These are phyloP conservation scores for Candida railenensis DNA, from an alignment of 805 yeast species.

Conservation along the genomic window DNA sequence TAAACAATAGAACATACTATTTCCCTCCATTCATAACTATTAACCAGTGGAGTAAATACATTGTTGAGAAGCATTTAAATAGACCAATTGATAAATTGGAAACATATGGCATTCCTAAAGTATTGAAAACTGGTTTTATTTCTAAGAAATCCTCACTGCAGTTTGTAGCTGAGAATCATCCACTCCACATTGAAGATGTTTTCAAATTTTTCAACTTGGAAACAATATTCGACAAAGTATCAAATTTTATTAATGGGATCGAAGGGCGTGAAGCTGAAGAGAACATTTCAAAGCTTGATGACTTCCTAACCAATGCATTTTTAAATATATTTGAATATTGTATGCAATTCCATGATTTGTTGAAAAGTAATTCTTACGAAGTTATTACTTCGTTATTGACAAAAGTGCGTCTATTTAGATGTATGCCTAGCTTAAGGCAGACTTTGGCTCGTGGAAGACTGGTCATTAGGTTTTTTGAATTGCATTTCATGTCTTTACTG, in stretches of 20 bases:
- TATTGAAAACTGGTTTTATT: neutral
- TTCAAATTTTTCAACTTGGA: neutral
- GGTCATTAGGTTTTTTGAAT: conserved; percentile 1
- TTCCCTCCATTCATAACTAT: conserved; percentile 11
- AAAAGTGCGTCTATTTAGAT: neutral
- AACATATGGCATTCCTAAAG: conserved; percentile 4
- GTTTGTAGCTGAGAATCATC: neutral
- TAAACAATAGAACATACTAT: conserved; percentile 7
- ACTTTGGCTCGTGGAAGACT: neutral
- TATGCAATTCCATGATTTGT: conserved; percentile 1
- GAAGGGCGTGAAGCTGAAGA: neutral
- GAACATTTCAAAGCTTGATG: conserved; percentile 1
- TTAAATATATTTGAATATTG: conserved; percentile 3
- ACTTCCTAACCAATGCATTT: neutral
- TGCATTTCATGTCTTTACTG: neutral
- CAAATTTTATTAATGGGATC: neutral
- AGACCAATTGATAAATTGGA: neutral
- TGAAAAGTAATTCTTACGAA: neutral
- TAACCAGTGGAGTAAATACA: conserved; percentile 21
- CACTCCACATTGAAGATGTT: conserved; percentile 2
- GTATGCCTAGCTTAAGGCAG: neutral
- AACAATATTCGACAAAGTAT: conserved; percentile 6
- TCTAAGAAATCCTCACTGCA: neutral
- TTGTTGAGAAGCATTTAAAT: conserved; percentile 12
- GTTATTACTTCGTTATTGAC: neutral